These are phyloP conservation scores for Didymella exigua DNA, from an alignment of 2,329 filamentous ascomycete species.

Conservation along the genomic window DNA sequence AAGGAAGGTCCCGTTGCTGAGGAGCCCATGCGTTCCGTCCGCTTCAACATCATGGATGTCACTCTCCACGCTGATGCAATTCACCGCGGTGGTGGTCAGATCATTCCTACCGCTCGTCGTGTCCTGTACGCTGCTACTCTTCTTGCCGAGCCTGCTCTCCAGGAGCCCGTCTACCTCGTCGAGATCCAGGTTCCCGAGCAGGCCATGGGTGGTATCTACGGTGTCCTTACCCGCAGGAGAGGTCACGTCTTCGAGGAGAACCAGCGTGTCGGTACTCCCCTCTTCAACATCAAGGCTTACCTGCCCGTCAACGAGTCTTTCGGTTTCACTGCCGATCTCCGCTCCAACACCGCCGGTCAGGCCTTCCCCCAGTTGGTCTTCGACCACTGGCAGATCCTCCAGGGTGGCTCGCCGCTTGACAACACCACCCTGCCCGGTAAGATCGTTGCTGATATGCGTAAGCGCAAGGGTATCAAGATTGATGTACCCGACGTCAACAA, in stretches of 20 bases:
- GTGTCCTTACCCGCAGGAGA: slow-evolving; percentile 95
- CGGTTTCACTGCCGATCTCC: slow-evolving; percentile 98
- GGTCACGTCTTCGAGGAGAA: slow-evolving; percentile 99
- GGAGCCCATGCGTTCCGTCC: slow-evolving; percentile 95
- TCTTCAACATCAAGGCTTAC: slow-evolving; percentile 99
- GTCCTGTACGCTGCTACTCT: slow-evolving; percentile 93
- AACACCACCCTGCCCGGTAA: slow-evolving; percentile 77
- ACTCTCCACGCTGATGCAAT: slow-evolving; percentile 99
- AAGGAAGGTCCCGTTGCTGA: slow-evolving; percentile 97
- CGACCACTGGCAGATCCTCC: slow-evolving; percentile 97
- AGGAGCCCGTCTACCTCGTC: slow-evolving; percentile 98
- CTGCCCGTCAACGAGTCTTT: slow-evolving; percentile 96
- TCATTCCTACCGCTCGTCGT: slow-evolving; percentile 97
- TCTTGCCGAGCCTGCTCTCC: slow-evolving; percentile 86
- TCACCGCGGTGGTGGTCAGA: slow-evolving; percentile 98
- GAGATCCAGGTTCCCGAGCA: slow-evolving; percentile 99
- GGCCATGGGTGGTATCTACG: slow-evolving; percentile 99
- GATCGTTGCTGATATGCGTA: slow-evolving; percentile 88
- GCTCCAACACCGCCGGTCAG: slow-evolving; percentile 90
- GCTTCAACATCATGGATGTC: slow-evolving; percentile 99
- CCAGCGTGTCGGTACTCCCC: slow-evolving; percentile 96
- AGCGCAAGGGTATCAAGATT: slow-evolving; percentile 99
- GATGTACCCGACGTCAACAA: slow-evolving; percentile 92
- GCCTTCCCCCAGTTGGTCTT: slow-evolving; percentile 99
- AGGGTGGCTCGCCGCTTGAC: slow-evolving; percentile 92